Percentiles rank a stretch among this genome's conserved stretches.
These are phyloP conservation scores for Tuber borchii DNA, from an alignment of 495 filamentous ascomycete genomes.

Conservation along the genomic window DNA sequence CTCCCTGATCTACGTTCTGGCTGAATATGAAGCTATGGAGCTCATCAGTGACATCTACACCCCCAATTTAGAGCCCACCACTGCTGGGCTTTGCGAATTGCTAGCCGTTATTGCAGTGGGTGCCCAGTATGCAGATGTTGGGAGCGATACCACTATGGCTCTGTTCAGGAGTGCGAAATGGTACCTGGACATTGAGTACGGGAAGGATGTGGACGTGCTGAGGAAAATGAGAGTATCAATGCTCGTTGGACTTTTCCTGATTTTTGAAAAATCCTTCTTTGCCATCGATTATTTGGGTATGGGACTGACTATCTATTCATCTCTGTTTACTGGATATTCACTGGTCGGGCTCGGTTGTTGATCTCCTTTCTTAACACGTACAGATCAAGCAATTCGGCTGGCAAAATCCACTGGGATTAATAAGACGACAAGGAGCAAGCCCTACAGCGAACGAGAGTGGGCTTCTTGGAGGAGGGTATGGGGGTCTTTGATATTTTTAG, in stretches of 20 bases:
- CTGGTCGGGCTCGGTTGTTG: not conserved
- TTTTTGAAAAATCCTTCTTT: constrained; percentile 36
- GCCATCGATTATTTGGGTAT: constrained; percentile 30
- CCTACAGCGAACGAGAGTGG: constrained; percentile 34
- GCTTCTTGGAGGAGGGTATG: constrained; percentile 32
- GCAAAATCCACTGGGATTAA: constrained; percentile 24
- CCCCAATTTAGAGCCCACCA: constrained; percentile 10
- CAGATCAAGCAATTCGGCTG: constrained; percentile 34
- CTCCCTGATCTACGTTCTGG: constrained; percentile 18
- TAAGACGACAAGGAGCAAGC: constrained; percentile 8
- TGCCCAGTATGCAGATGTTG: constrained; percentile 32
- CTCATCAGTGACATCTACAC: constrained; percentile 29
- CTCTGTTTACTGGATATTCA: not conserved
- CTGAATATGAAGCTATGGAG: constrained; percentile 29
- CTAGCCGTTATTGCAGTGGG: constrained; percentile 32
- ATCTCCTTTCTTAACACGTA: constrained; percentile 8
- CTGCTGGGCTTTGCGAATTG: constrained; percentile 27
- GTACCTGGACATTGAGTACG: constrained; percentile 34
- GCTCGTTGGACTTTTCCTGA: constrained; percentile 29
- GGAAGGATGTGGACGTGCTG: constrained; percentile 18
- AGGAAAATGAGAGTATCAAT: constrained; percentile 31
- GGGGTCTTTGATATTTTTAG: constrained; percentile 37
- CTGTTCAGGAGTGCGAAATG: constrained; percentile 40
- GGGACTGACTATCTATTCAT: not conserved
- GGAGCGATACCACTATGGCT: constrained; percentile 12